phyloP scores from a whole-genome alignment of 139 green algal genomes.

The Haematococcus lacustris region DNA sequence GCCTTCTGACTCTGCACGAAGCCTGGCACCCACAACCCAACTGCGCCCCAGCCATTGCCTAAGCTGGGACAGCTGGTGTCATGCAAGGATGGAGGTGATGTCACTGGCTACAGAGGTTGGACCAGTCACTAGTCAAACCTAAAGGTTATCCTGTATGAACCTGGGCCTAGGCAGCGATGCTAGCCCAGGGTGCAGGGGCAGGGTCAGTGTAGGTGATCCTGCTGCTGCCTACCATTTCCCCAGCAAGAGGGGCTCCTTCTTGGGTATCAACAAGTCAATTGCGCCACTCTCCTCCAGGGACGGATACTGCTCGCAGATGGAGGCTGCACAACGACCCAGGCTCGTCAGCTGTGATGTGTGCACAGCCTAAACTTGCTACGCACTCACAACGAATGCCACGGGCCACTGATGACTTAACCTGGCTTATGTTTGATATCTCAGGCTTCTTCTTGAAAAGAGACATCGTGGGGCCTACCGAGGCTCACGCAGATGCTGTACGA shows the following conservation, averaged over 20 bases:
- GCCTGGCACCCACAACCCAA: too few species aligned
- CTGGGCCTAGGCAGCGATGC: too few species aligned
- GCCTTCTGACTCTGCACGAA: too few species aligned
- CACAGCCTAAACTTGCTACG: not conserved
- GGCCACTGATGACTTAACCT: constrained; percentile 85
- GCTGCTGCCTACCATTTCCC: constrained; percentile 75
- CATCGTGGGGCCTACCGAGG: not conserved
- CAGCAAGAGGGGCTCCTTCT: constrained; percentile 83
- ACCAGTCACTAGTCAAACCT: too few species aligned
- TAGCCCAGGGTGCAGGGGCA: not conserved
- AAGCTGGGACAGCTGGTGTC: too few species aligned
- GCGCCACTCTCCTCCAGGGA: constrained; percentile 67
- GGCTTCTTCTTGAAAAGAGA: constrained; percentile 61
- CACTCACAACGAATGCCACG: constrained; percentile 70
- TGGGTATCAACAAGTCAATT: constrained; percentile 90
- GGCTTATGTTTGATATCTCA: constrained; percentile 51
- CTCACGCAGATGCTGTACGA: too few species aligned
- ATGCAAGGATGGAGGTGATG: too few species aligned
- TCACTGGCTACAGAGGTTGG: too few species aligned
- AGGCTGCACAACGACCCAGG: constrained; percentile 42
- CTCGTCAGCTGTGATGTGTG: not conserved
- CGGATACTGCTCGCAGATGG: constrained; percentile 82
- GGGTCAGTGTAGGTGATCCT: not conserved
- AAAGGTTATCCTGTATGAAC: too few species aligned
- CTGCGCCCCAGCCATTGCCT: too few species aligned